Evolutionary conservation across 2,329 filamentous ascomycete species (phyloP), one percentile per base, ranked within the genome.

Genomic region (Apiospora malaysiana): DNA sequence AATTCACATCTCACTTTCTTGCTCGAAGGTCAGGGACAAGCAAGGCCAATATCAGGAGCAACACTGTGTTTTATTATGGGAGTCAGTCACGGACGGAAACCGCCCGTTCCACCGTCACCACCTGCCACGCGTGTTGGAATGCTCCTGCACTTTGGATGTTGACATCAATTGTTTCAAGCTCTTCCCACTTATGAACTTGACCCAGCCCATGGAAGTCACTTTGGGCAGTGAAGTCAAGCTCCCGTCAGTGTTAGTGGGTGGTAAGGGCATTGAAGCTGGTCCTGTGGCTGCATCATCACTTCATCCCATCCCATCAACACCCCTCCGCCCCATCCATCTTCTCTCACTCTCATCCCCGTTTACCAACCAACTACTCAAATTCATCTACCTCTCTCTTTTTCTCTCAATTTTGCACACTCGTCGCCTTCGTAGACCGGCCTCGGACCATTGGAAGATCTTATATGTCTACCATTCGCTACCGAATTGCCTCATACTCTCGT

Each of bases 401-500:
- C 49, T 18, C 65, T 12, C 46, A 27, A 47, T 74, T 71, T 73
- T 73, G 70, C 69, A 71, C 72, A 66, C 67, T 70, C 69, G 69
- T 69, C 46, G 74, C 76, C 72, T 75, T 74, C 73, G 71, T 47
- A 74, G 74, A 77, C 76, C 75, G 73, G 71, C 74, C 73, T 25
- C 72, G 14, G 32, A 63, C 27, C n/a, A n/a, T 63, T 63, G 56
- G 70, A 75, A 74, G 75, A 76, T 77, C 77, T 79, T 83, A 77
- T 83, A 84, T 83, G 80, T 73, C 78, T 84, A 83, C 76, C 75
- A 71, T 70, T 80, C 78, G 78, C 77, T 78, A 76, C 78, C 80
- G 76, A 76, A 75, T 77, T 68, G 68, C 70, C 69, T 18, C 12
- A n/a, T 70, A 74, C 72, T 40, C 69, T 75, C 71, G 25, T 75